Base-by-base conservation (phyloP, 2,329 filamentous ascomycete genomes). In the Ramularia collo-cygni region DNA sequence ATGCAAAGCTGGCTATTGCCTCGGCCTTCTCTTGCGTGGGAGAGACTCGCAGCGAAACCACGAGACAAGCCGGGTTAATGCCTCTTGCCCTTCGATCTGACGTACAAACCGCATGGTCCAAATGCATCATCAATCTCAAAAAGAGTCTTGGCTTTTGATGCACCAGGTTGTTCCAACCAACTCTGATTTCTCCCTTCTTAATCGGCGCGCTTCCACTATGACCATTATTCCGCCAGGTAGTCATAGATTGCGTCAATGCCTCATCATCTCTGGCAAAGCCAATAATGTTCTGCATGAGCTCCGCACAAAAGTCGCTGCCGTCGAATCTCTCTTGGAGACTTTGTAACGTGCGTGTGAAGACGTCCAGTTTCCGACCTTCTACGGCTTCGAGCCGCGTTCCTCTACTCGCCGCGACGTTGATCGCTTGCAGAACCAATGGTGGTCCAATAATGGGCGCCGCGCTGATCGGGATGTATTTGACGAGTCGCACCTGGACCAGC, bases 121-220 rank as follows among this genome's bases (percentile, higher is more conserved):
- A 37, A 35, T 52, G 47, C 36, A 50, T 33, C 4, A 50, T 42
- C 40, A 50, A 35, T 14, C 47, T 28, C 40, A 50, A 32, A 28
- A 50, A 46, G 19, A 52, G 30, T n/a, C 44, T 37, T 15, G 49
- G 49, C 33, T 47, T 32, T 35, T 52, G 47, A 17, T 44, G 46
- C n/a, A 52, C 45, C 42, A 50, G 33, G 34, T 48, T 50, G 6
- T 42, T 44, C 49, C 49, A 52, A 32, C 49, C 49, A 7, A 50
- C 38, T 35, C 47, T 44, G 35, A 49, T 37, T 40, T 47, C 44
- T 3, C 40, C 45, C 14, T 39, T 26, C 10, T 35, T 33, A 31
- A 24, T 38, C 10, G 28, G 33, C n/a, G 33, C 44, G 34, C 42
- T 41, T 14, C 35, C 24, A 19, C 45, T 44, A 28, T 49, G 43